Evolutionary conservation across 2,329 filamentous ascomycete species (phyloP).

Genomic region (Trichoderma hamatum): DNA sequence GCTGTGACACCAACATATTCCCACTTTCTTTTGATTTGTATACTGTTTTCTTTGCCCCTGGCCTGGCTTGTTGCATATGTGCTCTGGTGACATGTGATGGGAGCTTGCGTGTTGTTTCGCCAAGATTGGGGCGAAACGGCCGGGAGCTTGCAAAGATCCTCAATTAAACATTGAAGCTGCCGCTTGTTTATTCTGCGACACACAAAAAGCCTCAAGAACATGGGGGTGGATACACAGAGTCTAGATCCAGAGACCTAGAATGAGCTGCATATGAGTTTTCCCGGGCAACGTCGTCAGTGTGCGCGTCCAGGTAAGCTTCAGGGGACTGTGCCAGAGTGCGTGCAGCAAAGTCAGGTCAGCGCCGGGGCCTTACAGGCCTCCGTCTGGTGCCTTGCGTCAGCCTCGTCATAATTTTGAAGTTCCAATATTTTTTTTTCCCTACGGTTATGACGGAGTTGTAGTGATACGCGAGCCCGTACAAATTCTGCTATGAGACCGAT

Average conservation of each 20-base stretch:
- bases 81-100: neutral
- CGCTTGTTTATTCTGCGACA: neutral
- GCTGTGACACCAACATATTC: neutral
- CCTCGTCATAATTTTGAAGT: neutral
- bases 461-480: neutral
- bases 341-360: constrained; percentile 17
- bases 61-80: neutral
- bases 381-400: neutral
- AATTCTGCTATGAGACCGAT: neutral
- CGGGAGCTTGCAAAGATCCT: neutral
- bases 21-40: neutral
- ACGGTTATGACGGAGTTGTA: neutral
- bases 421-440: neutral
- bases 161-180: neutral
- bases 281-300: neutral
- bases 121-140: neutral
- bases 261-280: neutral
- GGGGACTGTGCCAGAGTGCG: constrained; percentile 9
- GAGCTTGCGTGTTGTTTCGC: neutral
- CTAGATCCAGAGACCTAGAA: neutral
- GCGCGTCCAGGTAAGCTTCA: neutral
- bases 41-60: neutral
- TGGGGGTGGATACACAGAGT: neutral
- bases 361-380: neutral
- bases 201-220: neutral